Conservation (phyloP, 345 rosid species). For the Anacardium occidentale region DNA sequence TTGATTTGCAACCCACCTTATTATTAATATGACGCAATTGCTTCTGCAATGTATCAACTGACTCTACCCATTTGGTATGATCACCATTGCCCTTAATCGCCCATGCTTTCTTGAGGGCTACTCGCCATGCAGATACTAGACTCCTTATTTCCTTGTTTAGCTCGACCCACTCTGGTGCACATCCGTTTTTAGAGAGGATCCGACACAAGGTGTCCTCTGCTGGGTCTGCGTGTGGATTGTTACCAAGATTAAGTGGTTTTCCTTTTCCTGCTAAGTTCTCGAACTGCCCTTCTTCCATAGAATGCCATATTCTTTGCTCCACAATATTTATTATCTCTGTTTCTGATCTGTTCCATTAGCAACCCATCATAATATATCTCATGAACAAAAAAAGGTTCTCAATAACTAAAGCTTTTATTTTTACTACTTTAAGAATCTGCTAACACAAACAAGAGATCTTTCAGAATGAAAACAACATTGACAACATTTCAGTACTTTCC, state of each 20-base stretch:
- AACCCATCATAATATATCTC: not conserved
- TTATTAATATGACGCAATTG: constrained; percentile 68
- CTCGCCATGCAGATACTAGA: constrained; percentile 62
- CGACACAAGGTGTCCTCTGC: constrained; percentile 85
- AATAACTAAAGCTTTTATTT: not conserved
- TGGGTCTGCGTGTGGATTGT: constrained; percentile 83
- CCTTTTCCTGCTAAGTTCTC: constrained; percentile 94
- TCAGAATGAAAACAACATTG: not conserved
- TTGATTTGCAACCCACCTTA: constrained; percentile 40
- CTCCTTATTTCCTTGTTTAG: constrained; percentile 81
- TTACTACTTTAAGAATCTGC: no score
- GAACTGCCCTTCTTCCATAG: constrained; percentile 94
- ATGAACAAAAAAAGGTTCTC: not conserved
- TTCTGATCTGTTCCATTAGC: constrained; percentile 60
- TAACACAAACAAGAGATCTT: no score
- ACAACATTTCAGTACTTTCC: not conserved
- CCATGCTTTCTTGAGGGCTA: constrained; percentile 78
- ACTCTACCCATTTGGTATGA: constrained; percentile 49
- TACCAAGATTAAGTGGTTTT: constrained; percentile 65
- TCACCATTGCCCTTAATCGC: constrained; percentile 41
- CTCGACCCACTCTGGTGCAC: constrained; percentile 92
- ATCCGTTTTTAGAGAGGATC: constrained; percentile 75
- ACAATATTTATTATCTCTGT: constrained; percentile 79
- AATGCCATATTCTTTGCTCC: constrained; percentile 94
- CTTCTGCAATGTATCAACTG: constrained; percentile 41